A percentile compares a stretch with the other conserved stretches of the same genome.
Evolutionary conservation across 306 rosid species (phyloP).

Genomic region (Trichosanthes cucumerina): DNA sequence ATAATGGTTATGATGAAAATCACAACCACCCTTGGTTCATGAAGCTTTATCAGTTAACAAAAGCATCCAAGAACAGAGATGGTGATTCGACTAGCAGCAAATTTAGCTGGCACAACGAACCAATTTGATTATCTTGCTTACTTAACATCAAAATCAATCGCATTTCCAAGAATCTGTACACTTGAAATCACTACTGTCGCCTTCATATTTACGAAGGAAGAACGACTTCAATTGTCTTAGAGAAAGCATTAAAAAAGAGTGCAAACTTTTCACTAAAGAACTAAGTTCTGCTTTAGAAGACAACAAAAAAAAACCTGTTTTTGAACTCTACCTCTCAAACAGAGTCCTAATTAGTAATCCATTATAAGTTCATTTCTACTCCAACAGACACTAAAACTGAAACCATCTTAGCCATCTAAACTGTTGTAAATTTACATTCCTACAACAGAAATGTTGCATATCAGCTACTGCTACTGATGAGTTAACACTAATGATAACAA

Average conservation of each 20-base stretch:
- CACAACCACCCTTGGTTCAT: constrained; percentile 37
- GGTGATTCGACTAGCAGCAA: constrained; percentile 16
- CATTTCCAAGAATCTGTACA: neutral
- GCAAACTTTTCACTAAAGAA: neutral
- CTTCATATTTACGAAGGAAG: neutral
- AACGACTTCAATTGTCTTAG: neutral
- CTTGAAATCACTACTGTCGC: neutral
- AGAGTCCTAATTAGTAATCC: neutral
- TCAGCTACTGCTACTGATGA: neutral
- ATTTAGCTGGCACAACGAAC: constrained; percentile 17
- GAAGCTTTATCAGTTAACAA: constrained; percentile 30
- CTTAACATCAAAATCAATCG: neutral
- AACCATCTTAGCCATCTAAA: neutral
- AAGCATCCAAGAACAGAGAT: constrained; percentile 18
- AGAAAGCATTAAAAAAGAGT: neutral
- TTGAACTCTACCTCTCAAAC: neutral
- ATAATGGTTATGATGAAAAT: constrained; percentile 20
- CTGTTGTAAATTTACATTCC: constrained; percentile 9
- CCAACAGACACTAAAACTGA: neutral
- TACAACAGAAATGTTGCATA: neutral
- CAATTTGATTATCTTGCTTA: neutral
- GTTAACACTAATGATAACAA: neutral
- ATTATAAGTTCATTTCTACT: neutral
- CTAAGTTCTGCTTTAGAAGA: neutral
- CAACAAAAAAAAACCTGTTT: neutral